Evolutionary conservation across 2,329 filamentous ascomycete species (phyloP), one percentile per base, ranked within the genome.

Genomic region (Sporothrix luriei): DNA sequence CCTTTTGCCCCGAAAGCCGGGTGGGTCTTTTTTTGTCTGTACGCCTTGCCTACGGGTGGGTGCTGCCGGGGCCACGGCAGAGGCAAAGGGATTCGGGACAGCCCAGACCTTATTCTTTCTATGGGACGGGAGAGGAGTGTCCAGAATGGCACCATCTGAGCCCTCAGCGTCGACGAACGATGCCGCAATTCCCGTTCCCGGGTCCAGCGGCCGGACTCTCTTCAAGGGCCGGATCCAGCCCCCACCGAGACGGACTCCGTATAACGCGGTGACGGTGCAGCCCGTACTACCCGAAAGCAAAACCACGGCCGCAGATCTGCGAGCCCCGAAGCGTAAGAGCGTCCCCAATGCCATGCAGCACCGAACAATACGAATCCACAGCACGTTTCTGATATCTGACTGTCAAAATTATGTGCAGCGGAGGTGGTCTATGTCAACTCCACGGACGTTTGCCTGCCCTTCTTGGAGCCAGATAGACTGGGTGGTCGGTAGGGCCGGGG

Each of bases 401-500:
- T 46, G 4, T 16, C 11, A 46, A 62, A 46, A 62, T 7, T 46
- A 46, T 43, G 57, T 62, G 38, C 43, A 49, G 21, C 61, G 9
- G 61, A 64, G 61, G 24, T 29, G 24, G 26, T 64, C 21, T 19
- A 49, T 26, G 43, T 64, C 43, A 64, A 29, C 21, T 49, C 61
- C 13, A 64, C 61, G 10, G 16, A 29, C 26, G 9, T 64, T 19
- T 43, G 40, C 11, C 43, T 49, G 24, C 43, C 61, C 3, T 33
- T 64, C n/a, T 19, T 64, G 14, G 61, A 64, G 24, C 24, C 40
- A 43, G 43, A 64, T 13, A 43, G 24, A 14, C 61, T 43, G 40
- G 40, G 14, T n/a, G 16, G 7, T 7, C 61, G 21, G 14, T 29
- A 84, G n/a, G 55, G 24, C 33, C 64, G 14, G 62, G 16, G 9